Evolutionary conservation across 306 rosid species (phyloP), one percentile per base, ranked within the genome.

Genomic region (Carpinus fangiana): DNA sequence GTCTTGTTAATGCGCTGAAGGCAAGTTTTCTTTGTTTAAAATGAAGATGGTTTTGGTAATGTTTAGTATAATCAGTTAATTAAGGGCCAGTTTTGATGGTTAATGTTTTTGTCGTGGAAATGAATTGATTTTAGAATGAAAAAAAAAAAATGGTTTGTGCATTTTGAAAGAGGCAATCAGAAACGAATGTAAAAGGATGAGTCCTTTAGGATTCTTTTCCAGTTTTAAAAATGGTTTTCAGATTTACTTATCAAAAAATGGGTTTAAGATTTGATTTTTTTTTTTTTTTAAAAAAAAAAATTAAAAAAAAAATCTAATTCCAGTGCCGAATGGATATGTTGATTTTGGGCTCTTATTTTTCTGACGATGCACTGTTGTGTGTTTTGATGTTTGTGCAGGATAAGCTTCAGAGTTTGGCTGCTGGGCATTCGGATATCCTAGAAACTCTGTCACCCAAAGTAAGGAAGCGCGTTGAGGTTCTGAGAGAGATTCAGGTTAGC

Each of bases 401-500:
- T 67, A 81, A 83, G 69, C 81, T 83, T 62, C 81, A 81, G 78
- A 76, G 69, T 18, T 76, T 83, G 75, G 71, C 83, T 45, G 86
- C 79, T 41, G 76, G 84, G 13, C 81, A 76, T 78, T 78, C 46
- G n/a, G 83, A 81, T 10, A n/a, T 88, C 62, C 48, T 85, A 64
- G 86, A 83, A 65, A 79, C 81, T 46, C 73, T 86, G 20, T 45
- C 88, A 12, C 83, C 88, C 48, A 64, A 18, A 6, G 86, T 88
- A 73, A 65, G 80, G 88, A 66, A 81, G 73, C 89, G 89, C 0
- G 86, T 88, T 7, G 88, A 85, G 56, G 53, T 28, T 79, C 89
- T 88, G 60, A 81, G 55, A 71, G 80, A 62, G 43, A 73, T 88
- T 48, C 91, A 88, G 91, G 91, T 88, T 65, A 69, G 81, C 34